phyloP scores from a whole-genome alignment of 2,329 filamentous ascomycete genomes.

The Nannizziopsis barbatae region DNA sequence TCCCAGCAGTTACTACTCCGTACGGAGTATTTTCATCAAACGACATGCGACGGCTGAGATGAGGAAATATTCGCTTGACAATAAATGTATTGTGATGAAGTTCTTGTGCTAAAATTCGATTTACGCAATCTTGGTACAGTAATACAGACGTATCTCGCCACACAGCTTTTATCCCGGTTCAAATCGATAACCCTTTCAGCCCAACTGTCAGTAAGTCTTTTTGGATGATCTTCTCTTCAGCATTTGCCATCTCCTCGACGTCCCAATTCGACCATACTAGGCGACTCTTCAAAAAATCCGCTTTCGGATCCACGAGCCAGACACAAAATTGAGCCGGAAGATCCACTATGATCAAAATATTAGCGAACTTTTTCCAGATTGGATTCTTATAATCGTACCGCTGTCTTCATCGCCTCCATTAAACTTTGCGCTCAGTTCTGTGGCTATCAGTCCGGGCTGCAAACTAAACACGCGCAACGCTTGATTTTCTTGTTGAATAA shows the following conservation, averaged over 20 bases:
- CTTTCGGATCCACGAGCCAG: conserved; percentile 32
- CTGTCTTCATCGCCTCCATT: conserved; percentile 17
- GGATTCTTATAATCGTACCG: conserved; percentile 11
- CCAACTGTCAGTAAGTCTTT: neutral
- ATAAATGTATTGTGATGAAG: neutral
- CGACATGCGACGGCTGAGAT: too few relatives aligned
- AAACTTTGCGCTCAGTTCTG: conserved; percentile 17
- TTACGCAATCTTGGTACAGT: neutral
- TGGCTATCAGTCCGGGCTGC: conserved; percentile 34
- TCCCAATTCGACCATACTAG: conserved; percentile 1
- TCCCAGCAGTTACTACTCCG: too few relatives aligned
- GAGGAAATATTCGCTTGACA: too few relatives aligned
- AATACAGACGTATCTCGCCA: too few relatives aligned
- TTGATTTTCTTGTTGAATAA: conserved; percentile 33
- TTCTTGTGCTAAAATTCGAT: neutral
- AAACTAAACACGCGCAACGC: conserved; percentile 32
- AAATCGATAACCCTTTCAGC: neutral
- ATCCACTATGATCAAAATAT: conserved; percentile 12
- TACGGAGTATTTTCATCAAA: too few relatives aligned
- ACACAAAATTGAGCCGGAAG: conserved; percentile 24
- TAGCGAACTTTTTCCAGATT: neutral
- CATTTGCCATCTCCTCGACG: neutral
- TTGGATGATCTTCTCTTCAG: neutral
- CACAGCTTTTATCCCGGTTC: neutral
- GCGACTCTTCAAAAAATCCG: conserved; percentile 24